Percentiles rank a stretch among this genome's conserved stretches.
Conservation (phyloP, 306 rosid species). For the Pachyrhizus erosus region DNA sequence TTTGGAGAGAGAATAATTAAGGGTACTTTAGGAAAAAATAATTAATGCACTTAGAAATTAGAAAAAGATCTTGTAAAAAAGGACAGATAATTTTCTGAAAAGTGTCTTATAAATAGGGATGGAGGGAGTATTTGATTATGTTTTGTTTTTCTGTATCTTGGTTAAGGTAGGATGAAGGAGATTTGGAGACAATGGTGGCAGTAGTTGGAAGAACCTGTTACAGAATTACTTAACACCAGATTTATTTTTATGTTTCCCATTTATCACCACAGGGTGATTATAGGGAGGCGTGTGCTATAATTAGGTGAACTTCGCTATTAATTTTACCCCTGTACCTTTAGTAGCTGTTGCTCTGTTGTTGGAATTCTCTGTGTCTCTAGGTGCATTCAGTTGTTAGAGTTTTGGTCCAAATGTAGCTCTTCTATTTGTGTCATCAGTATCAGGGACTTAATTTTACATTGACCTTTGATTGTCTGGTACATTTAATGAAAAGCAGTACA, state of each 20-base stretch:
- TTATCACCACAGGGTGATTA: conserved; percentile 5
- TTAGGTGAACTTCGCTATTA: conserved; percentile 11
- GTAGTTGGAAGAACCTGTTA: conserved; percentile 21
- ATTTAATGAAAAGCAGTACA: conserved; percentile 10
- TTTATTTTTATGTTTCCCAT: not conserved
- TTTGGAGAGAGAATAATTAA: no score
- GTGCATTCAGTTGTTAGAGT: conserved; percentile 7
- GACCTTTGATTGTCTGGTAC: conserved; percentile 17
- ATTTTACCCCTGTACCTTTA: conserved; percentile 7
- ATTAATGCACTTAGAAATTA: no score
- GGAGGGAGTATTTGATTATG: not conserved
- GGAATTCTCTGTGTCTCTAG: conserved; percentile 9
- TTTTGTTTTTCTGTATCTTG: not conserved
- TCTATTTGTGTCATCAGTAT: not conserved
- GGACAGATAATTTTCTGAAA: no score
- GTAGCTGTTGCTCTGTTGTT: conserved; percentile 8
- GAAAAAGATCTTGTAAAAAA: no score
- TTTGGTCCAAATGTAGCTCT: conserved; percentile 6
- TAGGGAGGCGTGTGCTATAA: conserved; percentile 20
- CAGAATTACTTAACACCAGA: not conserved
- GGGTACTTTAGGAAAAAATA: no score
- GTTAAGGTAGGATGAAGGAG: conserved; percentile 2
- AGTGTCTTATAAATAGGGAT: no score
- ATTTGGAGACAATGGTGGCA: not conserved
- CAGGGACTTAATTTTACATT: not conserved